These are phyloP conservation scores for Citrus sp. DNA, from an alignment of 345 rosid species.

Conservation along the genomic window DNA sequence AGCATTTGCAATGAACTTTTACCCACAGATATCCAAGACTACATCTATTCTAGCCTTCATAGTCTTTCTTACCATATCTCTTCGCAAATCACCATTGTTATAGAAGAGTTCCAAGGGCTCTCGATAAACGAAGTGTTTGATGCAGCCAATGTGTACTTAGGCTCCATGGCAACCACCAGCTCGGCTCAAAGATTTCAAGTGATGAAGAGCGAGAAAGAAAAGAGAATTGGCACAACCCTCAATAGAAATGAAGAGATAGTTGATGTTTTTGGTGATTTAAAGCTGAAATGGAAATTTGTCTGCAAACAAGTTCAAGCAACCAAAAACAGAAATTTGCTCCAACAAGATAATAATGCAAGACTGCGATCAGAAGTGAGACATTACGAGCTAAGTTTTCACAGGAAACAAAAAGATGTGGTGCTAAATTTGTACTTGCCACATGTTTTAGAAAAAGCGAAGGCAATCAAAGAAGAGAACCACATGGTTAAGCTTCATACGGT, in stretches of 20 bases:
- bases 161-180: conserved; percentile 1
- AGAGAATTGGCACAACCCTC: neutral
- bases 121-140: conserved; percentile 22
- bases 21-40: neutral
- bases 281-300: conserved; percentile 21
- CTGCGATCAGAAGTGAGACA: conserved; percentile 12
- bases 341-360: neutral
- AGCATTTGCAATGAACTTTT: conserved; percentile 15
- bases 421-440: conserved; percentile 25
- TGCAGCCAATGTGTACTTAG: conserved; percentile 20
- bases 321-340: neutral
- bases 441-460: conserved; percentile 13
- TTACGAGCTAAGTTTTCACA: conserved; percentile 20
- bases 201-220: conserved; percentile 20
- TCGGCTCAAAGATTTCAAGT: conserved; percentile 7
- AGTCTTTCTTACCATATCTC: neutral
- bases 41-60: neutral
- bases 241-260: conserved; percentile 20
- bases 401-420: conserved; percentile 23
- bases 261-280: conserved; percentile 18
- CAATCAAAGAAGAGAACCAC: conserved; percentile 14
- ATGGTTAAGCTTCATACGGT: conserved; percentile 15
- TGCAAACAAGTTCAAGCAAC: neutral
- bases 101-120: conserved; percentile 26
- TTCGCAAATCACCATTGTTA: conserved; percentile 21